Evolutionary conservation across 2,329 filamentous ascomycete genomes (phyloP).

Genomic region (Teratosphaeriaceae sp.): DNA sequence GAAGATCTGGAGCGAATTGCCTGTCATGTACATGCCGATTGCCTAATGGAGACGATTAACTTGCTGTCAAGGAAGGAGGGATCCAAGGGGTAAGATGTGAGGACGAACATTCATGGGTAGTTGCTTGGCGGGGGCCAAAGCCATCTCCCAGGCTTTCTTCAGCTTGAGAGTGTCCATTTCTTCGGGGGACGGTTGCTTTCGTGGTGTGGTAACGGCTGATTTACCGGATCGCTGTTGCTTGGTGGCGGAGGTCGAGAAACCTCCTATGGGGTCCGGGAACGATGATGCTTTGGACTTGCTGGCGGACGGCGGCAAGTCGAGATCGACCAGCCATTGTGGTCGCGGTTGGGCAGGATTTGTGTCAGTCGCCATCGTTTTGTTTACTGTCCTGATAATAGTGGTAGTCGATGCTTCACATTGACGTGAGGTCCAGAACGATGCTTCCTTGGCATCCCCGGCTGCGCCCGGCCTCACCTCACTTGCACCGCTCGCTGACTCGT

Average conservation of each 20-base stretch:
- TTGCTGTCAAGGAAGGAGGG: too few relatives aligned
- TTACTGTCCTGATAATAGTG: too few relatives aligned
- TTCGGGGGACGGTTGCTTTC: slow-evolving; percentile 64
- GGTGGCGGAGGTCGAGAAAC: slow-evolving; percentile 53
- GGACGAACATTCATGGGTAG: slow-evolving; percentile 76
- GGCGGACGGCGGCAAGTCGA: slow-evolving; percentile 60
- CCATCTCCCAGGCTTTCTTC: slow-evolving; percentile 98
- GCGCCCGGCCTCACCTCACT: too few relatives aligned
- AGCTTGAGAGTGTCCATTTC: slow-evolving; percentile 95
- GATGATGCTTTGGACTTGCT: slow-evolving; percentile 59
- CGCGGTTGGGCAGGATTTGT: slow-evolving; percentile 45
- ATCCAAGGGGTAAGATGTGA: too few relatives aligned
- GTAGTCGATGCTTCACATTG: too few relatives aligned
- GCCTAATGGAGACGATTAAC: too few relatives aligned
- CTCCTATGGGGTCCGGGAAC: slow-evolving; percentile 79
- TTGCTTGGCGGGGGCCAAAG: slow-evolving; percentile 85
- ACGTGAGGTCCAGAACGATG: too few relatives aligned
- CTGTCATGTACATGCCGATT: slow-evolving; percentile 99
- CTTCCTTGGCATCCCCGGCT: too few relatives aligned
- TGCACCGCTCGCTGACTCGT: too few relatives aligned
- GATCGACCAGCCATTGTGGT: slow-evolving; percentile 77
- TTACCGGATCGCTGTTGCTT: slow-evolving; percentile 16
- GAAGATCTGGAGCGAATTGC: slow-evolving; percentile 97
- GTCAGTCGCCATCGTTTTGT: too few relatives aligned
- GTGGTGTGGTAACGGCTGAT: slow-evolving; percentile 36